These are phyloP conservation scores for Ophiostoma australiae DNA, from an alignment of 2,329 filamentous ascomycete genomes.

Conservation along the genomic window DNA sequence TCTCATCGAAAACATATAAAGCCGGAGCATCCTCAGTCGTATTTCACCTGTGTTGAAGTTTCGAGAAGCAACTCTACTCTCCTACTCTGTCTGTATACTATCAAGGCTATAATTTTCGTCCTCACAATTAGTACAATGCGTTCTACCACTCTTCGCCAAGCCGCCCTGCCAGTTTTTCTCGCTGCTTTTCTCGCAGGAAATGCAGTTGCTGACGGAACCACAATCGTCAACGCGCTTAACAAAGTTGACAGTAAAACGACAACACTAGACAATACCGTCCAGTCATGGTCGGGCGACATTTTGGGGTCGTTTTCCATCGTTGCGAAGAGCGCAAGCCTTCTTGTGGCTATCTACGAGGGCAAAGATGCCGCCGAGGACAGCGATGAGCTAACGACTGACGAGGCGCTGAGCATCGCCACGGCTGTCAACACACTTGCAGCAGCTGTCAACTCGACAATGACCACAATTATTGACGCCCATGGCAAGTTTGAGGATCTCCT, in stretches of 20 bases:
- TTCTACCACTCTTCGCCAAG: neutral
- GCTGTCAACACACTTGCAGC: slow-evolving; percentile 36
- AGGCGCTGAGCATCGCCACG: slow-evolving; percentile 39
- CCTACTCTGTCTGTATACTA: neutral
- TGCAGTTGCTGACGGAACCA: neutral
- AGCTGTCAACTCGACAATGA: slow-evolving; percentile 39
- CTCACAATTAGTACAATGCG: neutral
- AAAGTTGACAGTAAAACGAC: slow-evolving; percentile 17
- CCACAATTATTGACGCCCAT: slow-evolving; percentile 39
- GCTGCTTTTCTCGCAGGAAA: neutral
- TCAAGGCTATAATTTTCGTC: no score
- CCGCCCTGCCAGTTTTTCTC: neutral
- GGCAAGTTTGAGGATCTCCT: slow-evolving; percentile 42
- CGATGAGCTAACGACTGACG: slow-evolving; percentile 36
- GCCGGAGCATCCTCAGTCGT: neutral
- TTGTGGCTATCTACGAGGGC: slow-evolving; percentile 39
- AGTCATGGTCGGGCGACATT: slow-evolving; percentile 38
- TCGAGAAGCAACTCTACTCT: neutral
- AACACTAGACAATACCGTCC: slow-evolving; percentile 31
- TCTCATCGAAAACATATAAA: neutral
- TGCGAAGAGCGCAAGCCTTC: slow-evolving; percentile 37
- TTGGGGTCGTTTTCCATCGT: slow-evolving; percentile 41
- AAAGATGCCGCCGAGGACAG: slow-evolving; percentile 37
- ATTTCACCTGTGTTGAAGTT: neutral
- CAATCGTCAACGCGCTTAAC: slow-evolving; percentile 19